Percentiles rank a stretch among this genome's conserved stretches.
These are phyloP conservation scores for Prosopis cineraria DNA, from an alignment of 306 rosid genomes.

Conservation along the genomic window DNA sequence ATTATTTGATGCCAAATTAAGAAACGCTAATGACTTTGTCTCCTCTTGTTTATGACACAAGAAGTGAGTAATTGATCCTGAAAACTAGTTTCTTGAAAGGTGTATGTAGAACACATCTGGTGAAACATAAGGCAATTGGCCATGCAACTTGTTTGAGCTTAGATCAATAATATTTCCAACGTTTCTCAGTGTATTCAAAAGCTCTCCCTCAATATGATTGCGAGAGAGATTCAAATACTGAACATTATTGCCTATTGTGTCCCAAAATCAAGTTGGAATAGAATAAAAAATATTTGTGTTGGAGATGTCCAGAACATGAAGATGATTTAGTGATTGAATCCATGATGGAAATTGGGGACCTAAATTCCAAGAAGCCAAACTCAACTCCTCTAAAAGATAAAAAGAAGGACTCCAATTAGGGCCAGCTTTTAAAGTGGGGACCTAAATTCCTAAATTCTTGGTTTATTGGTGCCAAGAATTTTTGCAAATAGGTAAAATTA, in stretches of 20 bases:
- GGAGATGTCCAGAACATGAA: background rate
- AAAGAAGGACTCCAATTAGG: slow-evolving; percentile 28
- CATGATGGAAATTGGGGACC: slow-evolving; percentile 33
- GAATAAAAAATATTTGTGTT: background rate
- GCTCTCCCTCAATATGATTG: slow-evolving; percentile 23
- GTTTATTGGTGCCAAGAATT: background rate
- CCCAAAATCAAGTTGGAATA: slow-evolving; percentile 18
- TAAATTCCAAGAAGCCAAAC: background rate
- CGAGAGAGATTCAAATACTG: too few relatives aligned
- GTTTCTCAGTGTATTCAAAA: background rate
- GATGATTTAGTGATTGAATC: too few relatives aligned
- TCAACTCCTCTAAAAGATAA: accelerated
- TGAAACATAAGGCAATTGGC: background rate
- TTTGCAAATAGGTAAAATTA: too few relatives aligned
- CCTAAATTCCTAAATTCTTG: too few relatives aligned
- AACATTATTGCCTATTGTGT: background rate
- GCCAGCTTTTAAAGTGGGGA: slow-evolving; percentile 13
- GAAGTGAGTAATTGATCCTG: background rate
- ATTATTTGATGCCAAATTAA: background rate
- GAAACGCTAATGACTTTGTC: background rate
- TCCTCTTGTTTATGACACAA: background rate
- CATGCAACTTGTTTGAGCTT: slow-evolving; percentile 5
- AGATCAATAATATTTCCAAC: background rate
- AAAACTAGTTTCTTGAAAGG: background rate
- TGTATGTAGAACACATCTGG: accelerated